Evolutionary conservation across 306 rosid species (phyloP).

Genomic region (Quercus rubra): DNA sequence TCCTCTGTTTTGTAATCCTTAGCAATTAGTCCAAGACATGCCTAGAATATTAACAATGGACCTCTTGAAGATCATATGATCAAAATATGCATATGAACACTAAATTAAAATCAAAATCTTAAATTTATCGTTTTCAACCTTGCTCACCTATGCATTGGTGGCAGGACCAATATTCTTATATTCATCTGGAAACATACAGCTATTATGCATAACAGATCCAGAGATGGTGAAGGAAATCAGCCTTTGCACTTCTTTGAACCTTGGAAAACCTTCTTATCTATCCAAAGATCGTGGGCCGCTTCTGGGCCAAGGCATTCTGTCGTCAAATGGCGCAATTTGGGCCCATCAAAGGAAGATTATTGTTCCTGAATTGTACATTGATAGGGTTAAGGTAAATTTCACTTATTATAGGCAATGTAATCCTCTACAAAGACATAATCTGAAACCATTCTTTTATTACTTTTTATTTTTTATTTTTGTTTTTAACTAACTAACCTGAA

Average conservation of each 20-base stretch:
- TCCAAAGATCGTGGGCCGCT: slow-evolving; percentile 32
- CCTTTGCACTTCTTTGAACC: slow-evolving; percentile 13
- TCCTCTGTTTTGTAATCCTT: background rate
- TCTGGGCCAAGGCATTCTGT: slow-evolving; percentile 33
- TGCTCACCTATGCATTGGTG: background rate
- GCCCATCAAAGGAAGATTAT: slow-evolving; percentile 40
- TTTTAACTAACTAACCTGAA: too few species aligned
- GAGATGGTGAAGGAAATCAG: slow-evolving; percentile 43
- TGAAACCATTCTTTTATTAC: too few species aligned
- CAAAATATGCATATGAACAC: too few species aligned
- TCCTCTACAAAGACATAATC: too few species aligned
- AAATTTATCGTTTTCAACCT: background rate
- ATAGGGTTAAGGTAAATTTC: slow-evolving; percentile 30
- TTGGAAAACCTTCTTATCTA: slow-evolving; percentile 36
- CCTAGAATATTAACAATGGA: background rate
- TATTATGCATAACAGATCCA: slow-evolving; percentile 19
- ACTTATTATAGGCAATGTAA: background rate
- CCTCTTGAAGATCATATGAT: slow-evolving; percentile 10
- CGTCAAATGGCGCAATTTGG: slow-evolving; percentile 39
- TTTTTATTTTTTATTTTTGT: too few species aligned
- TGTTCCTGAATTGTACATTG: slow-evolving; percentile 36
- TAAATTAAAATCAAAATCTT: background rate
- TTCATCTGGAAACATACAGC: slow-evolving; percentile 32
- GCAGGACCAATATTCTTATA: slow-evolving; percentile 33
- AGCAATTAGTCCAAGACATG: background rate